Evolutionary conservation across 2,329 filamentous ascomycete genomes (phyloP).

Genomic region (Drechslerella coelobrocha): DNA sequence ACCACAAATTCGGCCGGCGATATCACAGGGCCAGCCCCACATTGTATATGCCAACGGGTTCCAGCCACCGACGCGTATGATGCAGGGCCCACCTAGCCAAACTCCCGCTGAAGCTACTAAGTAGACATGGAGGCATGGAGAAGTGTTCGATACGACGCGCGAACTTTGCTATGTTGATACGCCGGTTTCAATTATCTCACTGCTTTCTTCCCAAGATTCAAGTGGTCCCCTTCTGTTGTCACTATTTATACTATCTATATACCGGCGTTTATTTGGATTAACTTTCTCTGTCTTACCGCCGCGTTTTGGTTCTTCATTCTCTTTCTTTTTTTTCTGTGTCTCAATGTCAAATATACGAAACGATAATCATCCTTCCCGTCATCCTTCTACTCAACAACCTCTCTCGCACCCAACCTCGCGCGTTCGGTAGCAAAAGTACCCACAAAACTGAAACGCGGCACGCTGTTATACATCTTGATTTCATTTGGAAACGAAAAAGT

Average conservation of each 20-base stretch:
- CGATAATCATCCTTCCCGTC: slow-evolving; percentile 39
- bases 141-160: background rate
- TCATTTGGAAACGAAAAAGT: slow-evolving; percentile 11
- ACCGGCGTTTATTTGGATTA: background rate
- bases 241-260: background rate
- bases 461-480: background rate
- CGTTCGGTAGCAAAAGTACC: background rate
- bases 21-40: slow-evolving; percentile 21
- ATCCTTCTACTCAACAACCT: background rate
- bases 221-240: background rate
- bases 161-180: background rate
- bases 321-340: slow-evolving; percentile 5
- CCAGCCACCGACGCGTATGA: slow-evolving; percentile 16
- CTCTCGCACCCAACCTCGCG: background rate
- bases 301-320: slow-evolving; percentile 1
- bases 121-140: background rate
- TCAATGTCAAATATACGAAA: slow-evolving; percentile 49
- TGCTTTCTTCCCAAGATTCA: background rate
- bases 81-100: slow-evolving; percentile 24
- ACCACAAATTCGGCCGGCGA: slow-evolving; percentile 22
- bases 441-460: background rate
- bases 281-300: slow-evolving; percentile 14
- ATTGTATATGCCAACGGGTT: slow-evolving; percentile 19
- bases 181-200: background rate
- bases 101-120: background rate